Evolutionary conservation across 805 yeast genomes (phyloP).

Genomic region (Zygosaccharomyces rouxii): DNA sequence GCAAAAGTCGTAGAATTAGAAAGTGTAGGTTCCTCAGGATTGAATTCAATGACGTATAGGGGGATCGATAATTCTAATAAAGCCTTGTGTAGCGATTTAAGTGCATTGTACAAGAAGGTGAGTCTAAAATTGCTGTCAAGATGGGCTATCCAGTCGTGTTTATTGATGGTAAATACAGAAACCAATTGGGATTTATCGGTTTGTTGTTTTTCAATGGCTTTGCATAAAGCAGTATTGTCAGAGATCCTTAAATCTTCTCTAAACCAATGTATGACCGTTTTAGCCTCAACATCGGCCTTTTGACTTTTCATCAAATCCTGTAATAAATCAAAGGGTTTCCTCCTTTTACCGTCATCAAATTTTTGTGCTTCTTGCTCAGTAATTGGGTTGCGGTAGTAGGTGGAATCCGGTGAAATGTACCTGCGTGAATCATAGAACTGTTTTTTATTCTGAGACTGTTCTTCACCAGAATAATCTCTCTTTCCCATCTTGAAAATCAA

Average conservation of each 20-base stretch:
- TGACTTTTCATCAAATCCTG: conserved; percentile 5
- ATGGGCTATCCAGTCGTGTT: conserved; percentile 42
- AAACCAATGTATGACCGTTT: conserved; percentile 43
- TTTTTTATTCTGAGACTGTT: neutral
- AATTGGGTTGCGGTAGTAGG: conserved; percentile 19
- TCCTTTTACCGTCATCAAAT: conserved; percentile 17
- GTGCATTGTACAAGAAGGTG: conserved; percentile 36
- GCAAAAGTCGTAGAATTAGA: conserved; percentile 19
- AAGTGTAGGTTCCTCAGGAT: conserved; percentile 17
- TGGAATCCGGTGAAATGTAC: neutral
- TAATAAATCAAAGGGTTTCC: conserved; percentile 17
- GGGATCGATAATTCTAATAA: conserved; percentile 39
- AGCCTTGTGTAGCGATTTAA: conserved; percentile 31
- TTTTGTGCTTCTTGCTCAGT: conserved; percentile 16
- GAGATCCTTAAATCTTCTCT: conserved; percentile 42
- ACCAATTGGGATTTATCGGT: conserved; percentile 32
- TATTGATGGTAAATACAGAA: conserved; percentile 41
- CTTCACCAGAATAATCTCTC: neutral
- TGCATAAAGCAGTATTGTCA: conserved; percentile 37
- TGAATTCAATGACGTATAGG: conserved; percentile 25
- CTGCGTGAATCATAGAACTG: neutral
- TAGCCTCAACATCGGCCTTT: conserved; percentile 3
- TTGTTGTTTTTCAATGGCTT: neutral
- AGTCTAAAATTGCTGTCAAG: conserved; percentile 42
- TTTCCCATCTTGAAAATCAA: neutral